Evolutionary conservation across 257 asterid species (phyloP).

Genomic region (Cordia subcordata): DNA sequence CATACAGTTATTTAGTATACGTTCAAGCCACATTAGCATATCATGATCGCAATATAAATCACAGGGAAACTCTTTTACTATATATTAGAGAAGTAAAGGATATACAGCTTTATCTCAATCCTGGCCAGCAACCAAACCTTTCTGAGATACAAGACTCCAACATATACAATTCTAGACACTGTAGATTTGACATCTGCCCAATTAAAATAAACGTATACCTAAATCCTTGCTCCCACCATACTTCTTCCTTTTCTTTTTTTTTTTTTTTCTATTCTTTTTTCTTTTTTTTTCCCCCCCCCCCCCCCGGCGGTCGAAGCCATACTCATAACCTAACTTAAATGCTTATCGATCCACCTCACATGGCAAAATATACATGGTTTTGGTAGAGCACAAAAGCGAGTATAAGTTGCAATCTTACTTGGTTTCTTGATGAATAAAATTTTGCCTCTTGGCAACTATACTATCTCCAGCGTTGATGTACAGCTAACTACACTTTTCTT

Average conservation of each 20-base stretch:
- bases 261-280: neutral
- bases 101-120: no score
- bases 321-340: slow-evolving; percentile 46
- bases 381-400: slow-evolving; percentile 29
- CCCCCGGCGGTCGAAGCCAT: no score
- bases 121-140: no score
- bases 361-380: slow-evolving; percentile 43
- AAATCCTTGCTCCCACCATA: slow-evolving; percentile 51
- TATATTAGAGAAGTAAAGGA: no score
- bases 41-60: no score
- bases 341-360: slow-evolving; percentile 33
- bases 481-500: no score
- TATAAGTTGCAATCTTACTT: slow-evolving; percentile 14
- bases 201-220: slow-evolving; percentile 58
- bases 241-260: neutral
- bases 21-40: no score
- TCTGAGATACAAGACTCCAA: neutral
- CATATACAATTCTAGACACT: slow-evolving; percentile 12
- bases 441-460: neutral
- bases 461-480: no score
- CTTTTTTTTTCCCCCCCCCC: no score
- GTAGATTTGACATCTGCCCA: slow-evolving; percentile 66
- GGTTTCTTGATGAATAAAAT: slow-evolving; percentile 25
- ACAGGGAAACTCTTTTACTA: no score
- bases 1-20: no score